Evolutionary conservation across 2,329 filamentous ascomycete genomes (phyloP), one percentile per base, ranked within the genome.

Genomic region (Penicillium decumbens): DNA sequence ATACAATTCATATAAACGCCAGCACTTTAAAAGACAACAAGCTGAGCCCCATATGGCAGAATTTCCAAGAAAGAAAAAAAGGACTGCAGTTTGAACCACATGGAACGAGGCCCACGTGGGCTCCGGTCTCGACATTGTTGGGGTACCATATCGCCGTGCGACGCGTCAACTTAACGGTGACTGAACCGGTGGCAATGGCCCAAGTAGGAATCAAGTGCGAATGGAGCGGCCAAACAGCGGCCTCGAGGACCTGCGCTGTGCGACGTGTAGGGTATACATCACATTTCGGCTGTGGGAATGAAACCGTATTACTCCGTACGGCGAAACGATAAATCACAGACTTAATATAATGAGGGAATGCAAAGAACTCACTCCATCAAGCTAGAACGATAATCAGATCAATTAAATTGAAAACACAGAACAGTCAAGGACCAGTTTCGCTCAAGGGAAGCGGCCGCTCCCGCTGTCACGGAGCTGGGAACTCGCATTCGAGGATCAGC

Each of bases 171-270:
- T 56, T 49, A 46, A 43, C 30, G 23, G 13, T 40, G 6, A 12
- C 38, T 27, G 38, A n/a, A 15, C 24, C 12, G 8, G 39, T 28
- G 39, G 24, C 39, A 27, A 41, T 24, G 13, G n/a, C 24, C 6
- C 8, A 23, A 23, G 20, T 23, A 23, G 20, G 20, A 23, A 48
- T 7, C 13, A 13, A 12, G 13, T 38, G 43, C 32, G 32, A 35
- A 32, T 28, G 25, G 40, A 20, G 24, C 23, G 28, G 38, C 50
- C 50, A 50, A 40, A 46, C 47, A 51, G 42, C 41, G 10, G 7
- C n/a, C 23, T 44, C 20, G 33, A 38, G 47, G 49, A 50, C 50
- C 53, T 55, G 54, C 43, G 45, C 51, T 39, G 51, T 45, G 25
- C 48, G 30, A 50, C 30, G n/a, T 46, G 37, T 52, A 12, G 15